Evolutionary conservation across 2,329 filamentous ascomycete species (phyloP), one percentile per base, ranked within the genome.

Genomic region (Colletotrichum simmondsii): DNA sequence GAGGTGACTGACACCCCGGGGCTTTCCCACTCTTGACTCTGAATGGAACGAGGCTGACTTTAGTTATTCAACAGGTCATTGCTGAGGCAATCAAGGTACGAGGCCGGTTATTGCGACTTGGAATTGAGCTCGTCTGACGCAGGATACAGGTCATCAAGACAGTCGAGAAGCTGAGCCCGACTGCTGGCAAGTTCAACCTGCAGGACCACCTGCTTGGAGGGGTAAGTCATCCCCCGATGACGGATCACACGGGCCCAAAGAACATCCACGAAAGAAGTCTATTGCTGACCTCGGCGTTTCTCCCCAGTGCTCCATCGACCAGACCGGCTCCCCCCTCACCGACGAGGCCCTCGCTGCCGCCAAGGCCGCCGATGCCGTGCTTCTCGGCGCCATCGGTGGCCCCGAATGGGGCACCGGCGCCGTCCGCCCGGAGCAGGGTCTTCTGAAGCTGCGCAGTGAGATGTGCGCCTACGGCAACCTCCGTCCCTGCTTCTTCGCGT

Each of bases 401-500:
- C 96, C 97, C 16, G 84, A 98, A 94, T 98, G 95, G 95, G 95
- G 95, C 74, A 97, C 95, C 37, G 94, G 94, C 77, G 85, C 91
- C 71, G 93, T 98, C 75, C 94, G 95, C 57, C 96, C 96, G 1
- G 96, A 98, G 83, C 94, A 98, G 85, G 96, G 96, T 74, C 92
- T 98, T 78, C 92, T 98, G 74, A 90, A 88, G 77, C 93, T 98
- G 66, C 95, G 96, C 85, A 98, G 97, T 85, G 94, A 98, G 85
- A 94, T 98, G 89, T 89, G 90, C 80, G 95, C 96, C 69, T 98
- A 97, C 85, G 96, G 95, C 78, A 98, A 98, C 90, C 92, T 98
- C 71, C 93, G 96, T 6, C 96, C 95, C 11, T 98, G 96, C 89
- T 97, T 94, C 89, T 98, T 99, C 86, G 94, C 95, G 63, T 95